Conservation (phyloP, 2,329 filamentous ascomycete genomes). For the Fusarium equiseti region DNA sequence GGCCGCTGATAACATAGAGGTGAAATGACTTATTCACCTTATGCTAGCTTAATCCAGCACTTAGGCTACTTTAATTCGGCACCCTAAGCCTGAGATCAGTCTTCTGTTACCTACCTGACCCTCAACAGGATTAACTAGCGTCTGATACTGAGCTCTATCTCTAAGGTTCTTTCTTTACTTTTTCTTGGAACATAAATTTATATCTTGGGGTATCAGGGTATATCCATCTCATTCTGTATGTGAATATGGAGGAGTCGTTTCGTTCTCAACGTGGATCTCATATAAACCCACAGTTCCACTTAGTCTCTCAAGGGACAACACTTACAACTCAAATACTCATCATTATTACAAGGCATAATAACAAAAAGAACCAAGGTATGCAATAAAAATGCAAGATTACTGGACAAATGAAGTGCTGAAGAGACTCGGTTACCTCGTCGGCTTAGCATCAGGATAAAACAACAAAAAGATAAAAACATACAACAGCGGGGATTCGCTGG, state of each 20-base stretch:
- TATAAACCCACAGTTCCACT: background rate
- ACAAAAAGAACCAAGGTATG: too few species aligned
- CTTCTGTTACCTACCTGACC: background rate
- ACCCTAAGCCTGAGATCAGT: background rate
- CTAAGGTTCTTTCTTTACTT: background rate
- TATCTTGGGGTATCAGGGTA: background rate
- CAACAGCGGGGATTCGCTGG: conserved; percentile 3
- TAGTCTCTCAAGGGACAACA: background rate
- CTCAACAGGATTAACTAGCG: background rate
- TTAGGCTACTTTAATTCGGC: fast-evolving
- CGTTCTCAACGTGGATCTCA: background rate
- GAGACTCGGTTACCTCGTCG: background rate
- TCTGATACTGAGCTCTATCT: background rate
- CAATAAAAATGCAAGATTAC: background rate
- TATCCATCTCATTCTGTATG: background rate
- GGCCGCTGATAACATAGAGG: too few species aligned
- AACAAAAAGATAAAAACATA: background rate
- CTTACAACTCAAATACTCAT: background rate
- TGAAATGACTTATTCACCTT: too few species aligned
- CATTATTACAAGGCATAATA: background rate
- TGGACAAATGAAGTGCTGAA: background rate
- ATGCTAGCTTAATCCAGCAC: background rate
- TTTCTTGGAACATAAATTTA: background rate
- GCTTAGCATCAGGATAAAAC: background rate
- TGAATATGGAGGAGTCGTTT: background rate